Percentiles rank a stretch among this genome's conserved stretches.
phyloP scores from a whole-genome alignment of 345 rosid species.

The Capsella bursapastoris region DNA sequence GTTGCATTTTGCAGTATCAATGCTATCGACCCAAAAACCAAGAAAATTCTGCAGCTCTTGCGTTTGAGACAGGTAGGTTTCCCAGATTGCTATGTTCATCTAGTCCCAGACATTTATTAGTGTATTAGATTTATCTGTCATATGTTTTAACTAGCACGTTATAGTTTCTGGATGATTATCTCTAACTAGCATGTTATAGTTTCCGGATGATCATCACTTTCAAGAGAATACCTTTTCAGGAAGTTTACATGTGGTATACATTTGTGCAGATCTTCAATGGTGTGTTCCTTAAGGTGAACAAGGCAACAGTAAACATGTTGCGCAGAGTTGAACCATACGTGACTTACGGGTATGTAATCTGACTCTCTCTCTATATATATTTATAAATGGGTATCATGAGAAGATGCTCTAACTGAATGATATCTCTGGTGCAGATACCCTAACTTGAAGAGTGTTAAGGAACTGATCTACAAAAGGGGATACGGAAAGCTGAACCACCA shows the following conservation, averaged over 20 bases:
- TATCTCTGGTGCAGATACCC: constrained; percentile 60
- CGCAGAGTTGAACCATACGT: constrained; percentile 89
- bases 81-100: not conserved
- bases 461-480: constrained; percentile 84
- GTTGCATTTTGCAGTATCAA: constrained; percentile 60
- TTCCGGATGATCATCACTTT: not conserved
- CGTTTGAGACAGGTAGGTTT: constrained; percentile 77
- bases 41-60: constrained; percentile 65
- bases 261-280: constrained; percentile 74
- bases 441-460: constrained; percentile 77
- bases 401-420: not conserved
- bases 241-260: constrained; percentile 18
- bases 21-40: constrained; percentile 72
- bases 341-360: constrained; percentile 71
- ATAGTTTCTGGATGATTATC: too few relatives aligned
- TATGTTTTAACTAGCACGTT: not conserved
- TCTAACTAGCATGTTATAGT: not conserved
- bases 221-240: not conserved
- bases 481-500: constrained; percentile 71
- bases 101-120: not conserved
- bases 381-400: not conserved
- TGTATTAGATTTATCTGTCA: not conserved
- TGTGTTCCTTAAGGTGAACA: constrained; percentile 76
- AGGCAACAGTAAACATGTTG: constrained; percentile 62
- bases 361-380: not conserved